Evolutionary conservation across 2,329 filamentous ascomycete genomes (phyloP).

Genomic region (Pseudocercospora pini-densiflorae): DNA sequence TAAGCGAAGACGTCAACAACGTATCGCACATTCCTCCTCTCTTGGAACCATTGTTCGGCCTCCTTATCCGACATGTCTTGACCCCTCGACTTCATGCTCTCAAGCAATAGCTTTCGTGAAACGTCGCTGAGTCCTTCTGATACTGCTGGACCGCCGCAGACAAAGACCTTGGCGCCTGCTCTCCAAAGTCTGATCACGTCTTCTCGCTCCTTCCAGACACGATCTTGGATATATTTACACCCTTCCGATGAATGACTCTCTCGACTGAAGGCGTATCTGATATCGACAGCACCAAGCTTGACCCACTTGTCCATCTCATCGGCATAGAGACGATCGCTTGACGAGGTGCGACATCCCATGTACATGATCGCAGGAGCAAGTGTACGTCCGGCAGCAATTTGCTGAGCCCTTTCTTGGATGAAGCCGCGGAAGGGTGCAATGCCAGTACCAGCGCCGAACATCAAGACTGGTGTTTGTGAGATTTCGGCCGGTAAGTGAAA

Average conservation of each 20-base stretch:
- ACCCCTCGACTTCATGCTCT: not conserved
- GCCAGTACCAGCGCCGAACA: slow-evolving; percentile 68
- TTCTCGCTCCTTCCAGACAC: not conserved
- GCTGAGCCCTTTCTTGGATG: slow-evolving; percentile 76
- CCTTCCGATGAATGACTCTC: not conserved
- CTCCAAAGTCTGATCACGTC: not conserved
- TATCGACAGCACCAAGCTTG: slow-evolving; percentile 46
- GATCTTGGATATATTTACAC: not conserved
- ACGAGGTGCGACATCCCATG: slow-evolving; percentile 63
- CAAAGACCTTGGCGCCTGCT: not conserved
- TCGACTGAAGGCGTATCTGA: not conserved
- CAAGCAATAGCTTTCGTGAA: not conserved
- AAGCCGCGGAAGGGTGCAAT: slow-evolving; percentile 98
- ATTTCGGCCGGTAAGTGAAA: not conserved
- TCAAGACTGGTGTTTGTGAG: slow-evolving; percentile 38
- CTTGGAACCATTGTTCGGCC: not conserved
- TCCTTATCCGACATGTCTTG: not conserved
- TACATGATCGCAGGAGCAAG: slow-evolving; percentile 67
- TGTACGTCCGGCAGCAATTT: slow-evolving; percentile 52
- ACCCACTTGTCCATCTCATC: slow-evolving; percentile 66
- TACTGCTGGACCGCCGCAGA: not conserved
- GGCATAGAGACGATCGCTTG: slow-evolving; percentile 63
- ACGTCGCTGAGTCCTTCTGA: not conserved
- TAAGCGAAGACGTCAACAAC: not conserved
- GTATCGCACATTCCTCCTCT: not conserved